Evolutionary conservation across 2,329 filamentous ascomycete genomes (phyloP).

Genomic region (Claviceps sp.): DNA sequence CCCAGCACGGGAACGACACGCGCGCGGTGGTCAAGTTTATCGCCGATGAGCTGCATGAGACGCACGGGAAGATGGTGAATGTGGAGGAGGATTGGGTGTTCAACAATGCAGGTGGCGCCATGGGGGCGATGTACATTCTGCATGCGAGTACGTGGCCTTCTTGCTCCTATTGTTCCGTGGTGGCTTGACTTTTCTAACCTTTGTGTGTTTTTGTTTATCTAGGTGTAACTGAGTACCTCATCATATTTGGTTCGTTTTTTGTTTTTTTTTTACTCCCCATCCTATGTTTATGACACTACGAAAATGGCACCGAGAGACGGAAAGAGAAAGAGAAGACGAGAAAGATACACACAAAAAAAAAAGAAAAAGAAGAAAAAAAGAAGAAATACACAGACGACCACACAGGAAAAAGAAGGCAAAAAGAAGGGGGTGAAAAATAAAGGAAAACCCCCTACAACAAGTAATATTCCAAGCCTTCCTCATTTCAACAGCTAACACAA

Average conservation of each 20-base stretch:
- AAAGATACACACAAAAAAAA: no score
- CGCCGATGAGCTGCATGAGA: constrained; percentile 47
- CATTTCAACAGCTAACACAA: neutral
- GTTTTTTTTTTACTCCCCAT: neutral
- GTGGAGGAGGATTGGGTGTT: constrained; percentile 74
- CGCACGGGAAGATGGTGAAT: constrained; percentile 45
- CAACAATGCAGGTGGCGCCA: constrained; percentile 83
- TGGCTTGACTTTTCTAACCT: neutral
- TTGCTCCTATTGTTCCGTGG: constrained; percentile 8
- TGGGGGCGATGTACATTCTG: constrained; percentile 85
- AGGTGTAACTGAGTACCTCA: constrained; percentile 78
- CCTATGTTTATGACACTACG: no score
- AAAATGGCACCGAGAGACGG: no score
- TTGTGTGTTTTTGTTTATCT: constrained; percentile 5
- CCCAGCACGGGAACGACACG: constrained; percentile 63
- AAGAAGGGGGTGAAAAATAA: neutral
- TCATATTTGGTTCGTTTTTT: constrained; percentile 52
- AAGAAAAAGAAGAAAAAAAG: no score
- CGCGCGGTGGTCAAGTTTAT: constrained; percentile 55
- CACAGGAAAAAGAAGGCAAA: neutral
- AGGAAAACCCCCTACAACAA: neutral
- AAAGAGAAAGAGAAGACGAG: no score
- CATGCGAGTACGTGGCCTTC: constrained; percentile 52
- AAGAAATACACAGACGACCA: neutral
- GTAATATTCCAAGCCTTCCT: no score